Percentiles rank a stretch among this genome's conserved stretches.
Evolutionary conservation across 2,329 filamentous ascomycete species (phyloP).

Genomic region (Pestalotiopsis fici): DNA sequence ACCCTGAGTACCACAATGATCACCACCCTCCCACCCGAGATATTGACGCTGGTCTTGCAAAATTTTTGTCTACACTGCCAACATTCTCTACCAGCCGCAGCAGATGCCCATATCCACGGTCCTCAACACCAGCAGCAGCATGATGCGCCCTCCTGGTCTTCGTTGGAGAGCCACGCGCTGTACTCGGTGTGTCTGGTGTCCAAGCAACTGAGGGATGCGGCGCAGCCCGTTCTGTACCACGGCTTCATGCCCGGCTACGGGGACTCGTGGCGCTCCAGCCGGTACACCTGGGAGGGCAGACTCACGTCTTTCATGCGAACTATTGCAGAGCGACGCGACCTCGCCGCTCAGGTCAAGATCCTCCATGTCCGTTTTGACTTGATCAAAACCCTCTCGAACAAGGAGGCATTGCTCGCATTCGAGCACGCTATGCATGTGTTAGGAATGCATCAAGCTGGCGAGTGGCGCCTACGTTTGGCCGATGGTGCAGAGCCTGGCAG

Average conservation of each 20-base stretch:
- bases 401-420: background rate
- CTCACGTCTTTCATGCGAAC: slow-evolving; percentile 22
- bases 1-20: background rate
- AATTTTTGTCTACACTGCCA: slow-evolving; percentile 16
- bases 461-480: background rate
- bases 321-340: slow-evolving; percentile 16
- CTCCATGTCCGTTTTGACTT: background rate
- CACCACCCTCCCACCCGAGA: slow-evolving; percentile 11
- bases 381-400: background rate
- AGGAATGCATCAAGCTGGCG: background rate
- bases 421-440: background rate
- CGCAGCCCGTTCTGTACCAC: slow-evolving; percentile 21
- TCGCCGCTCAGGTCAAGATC: slow-evolving; percentile 11
- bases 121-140: slow-evolving; percentile 8
- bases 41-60: slow-evolving; percentile 13
- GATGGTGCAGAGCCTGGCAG: background rate
- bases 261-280: slow-evolving; percentile 18
- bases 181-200: slow-evolving; percentile 19
- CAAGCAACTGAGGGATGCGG: slow-evolving; percentile 14
- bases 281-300: slow-evolving; percentile 19
- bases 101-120: background rate
- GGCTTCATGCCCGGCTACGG: slow-evolving; percentile 24
- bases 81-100: background rate
- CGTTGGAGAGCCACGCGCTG: slow-evolving; percentile 14
- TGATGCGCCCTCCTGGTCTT: slow-evolving; percentile 20